Evolutionary conservation across 495 filamentous ascomycete genomes (phyloP).

Genomic region (Penicillium steckii): DNA sequence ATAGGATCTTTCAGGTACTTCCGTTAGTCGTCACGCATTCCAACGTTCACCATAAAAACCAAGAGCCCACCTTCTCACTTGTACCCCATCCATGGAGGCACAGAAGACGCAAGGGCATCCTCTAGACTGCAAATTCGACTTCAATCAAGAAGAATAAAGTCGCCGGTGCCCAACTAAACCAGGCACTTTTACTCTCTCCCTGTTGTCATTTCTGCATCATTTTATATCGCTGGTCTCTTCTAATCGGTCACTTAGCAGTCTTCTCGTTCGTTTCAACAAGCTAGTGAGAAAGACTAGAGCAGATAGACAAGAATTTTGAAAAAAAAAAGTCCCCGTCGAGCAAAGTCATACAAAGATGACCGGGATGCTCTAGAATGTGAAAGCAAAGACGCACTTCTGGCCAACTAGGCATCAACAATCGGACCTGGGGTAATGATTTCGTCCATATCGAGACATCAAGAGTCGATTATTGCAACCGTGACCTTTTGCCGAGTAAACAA

Average conservation of each 20-base stretch:
- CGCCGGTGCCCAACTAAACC: background rate
- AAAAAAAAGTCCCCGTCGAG: slow-evolving; percentile 1
- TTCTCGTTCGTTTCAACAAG: background rate
- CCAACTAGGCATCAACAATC: background rate
- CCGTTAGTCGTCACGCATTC: background rate
- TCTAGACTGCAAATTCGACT: background rate
- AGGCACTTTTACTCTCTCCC: background rate
- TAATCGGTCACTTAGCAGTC: background rate
- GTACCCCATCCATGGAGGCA: slow-evolving; percentile 36
- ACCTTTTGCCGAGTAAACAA: no score
- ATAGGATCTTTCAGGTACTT: slow-evolving; percentile 20
- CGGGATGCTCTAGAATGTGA: background rate
- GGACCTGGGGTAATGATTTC: background rate
- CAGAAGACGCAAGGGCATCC: slow-evolving; percentile 28
- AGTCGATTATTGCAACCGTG: background rate
- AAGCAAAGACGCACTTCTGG: background rate
- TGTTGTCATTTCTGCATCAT: background rate
- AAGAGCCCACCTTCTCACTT: slow-evolving; percentile 23
- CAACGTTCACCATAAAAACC: background rate
- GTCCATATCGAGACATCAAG: background rate
- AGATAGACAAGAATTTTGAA: background rate
- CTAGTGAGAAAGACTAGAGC: background rate
- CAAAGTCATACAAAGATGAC: background rate
- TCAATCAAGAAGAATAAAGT: background rate
- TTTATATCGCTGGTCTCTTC: slow-evolving; percentile 6